Evolutionary conservation across 2,329 filamentous ascomycete genomes (phyloP), one percentile per base, ranked within the genome.

Genomic region (Bipolaris oryzae): DNA sequence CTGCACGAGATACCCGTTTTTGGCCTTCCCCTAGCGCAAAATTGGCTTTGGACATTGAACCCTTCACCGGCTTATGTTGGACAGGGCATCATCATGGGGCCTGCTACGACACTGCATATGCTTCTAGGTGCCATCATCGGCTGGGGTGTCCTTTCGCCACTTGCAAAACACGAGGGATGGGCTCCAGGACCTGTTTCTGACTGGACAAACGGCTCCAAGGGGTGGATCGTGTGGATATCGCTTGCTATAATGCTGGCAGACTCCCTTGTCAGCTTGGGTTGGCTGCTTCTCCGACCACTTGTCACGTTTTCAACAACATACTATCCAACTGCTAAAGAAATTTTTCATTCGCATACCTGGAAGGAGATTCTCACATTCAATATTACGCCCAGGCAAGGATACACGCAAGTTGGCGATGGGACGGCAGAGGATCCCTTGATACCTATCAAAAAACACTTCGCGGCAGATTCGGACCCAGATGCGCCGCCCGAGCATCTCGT

Each of bases 61-160:
- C 95, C 95, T 0, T 97, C 92, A 43, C 89, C 96, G n/a, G 95
- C 95, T 2, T 99, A 99, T 74, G 87, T 98, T 23, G 95, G 95
- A 0, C 95, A 99, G 77, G 95, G 95, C 10, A 96, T 99, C 60
- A 98, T 99, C 70, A 99, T 99, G 95, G 95, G 95, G 0, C 91
- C 94, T 3, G 89, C 92, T 37, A 99, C 95, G 0, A 98, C 94
- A 3, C 83, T 96, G 50, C 94, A 98, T 67, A 99, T 99, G 95
- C 84, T 96, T 1, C 79, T 98, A 2, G 95, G 95, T 5, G 93
- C 95, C 3, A 74, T 96, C 15, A 71, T 97, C 9, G 95, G 95
- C 23, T 99, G 95, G 95, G 95, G 87, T 0, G 75, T 98, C 5
- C 81, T 99, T 1, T 97, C 93, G 3, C 95, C 95, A 1, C 76